phyloP scores from a whole-genome alignment of 257 asterid species.

The Solanum bulbocastanum region DNA sequence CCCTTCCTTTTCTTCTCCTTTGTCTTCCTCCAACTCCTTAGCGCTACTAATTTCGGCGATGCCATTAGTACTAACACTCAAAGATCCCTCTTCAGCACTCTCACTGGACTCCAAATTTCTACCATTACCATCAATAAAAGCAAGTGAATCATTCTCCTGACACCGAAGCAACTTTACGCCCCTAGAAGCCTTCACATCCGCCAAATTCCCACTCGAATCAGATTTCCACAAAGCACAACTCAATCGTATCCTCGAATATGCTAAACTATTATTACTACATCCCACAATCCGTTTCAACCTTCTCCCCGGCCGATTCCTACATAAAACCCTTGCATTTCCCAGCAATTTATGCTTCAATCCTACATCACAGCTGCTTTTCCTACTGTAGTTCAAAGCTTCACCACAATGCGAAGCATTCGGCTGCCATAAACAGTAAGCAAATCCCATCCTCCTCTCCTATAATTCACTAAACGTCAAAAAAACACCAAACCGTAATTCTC shows the following conservation, averaged over 20 bases:
- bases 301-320: background rate
- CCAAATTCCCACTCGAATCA: conserved; percentile 6
- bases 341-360: background rate
- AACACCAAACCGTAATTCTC: background rate
- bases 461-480: background rate
- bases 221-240: conserved; percentile 1
- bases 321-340: background rate
- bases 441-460: conserved; percentile 1
- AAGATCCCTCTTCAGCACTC: conserved; percentile 21
- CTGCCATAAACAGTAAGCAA: conserved; percentile 1
- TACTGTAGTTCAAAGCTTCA: background rate
- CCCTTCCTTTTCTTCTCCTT: conserved; percentile 29
- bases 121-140: conserved; percentile 51
- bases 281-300: background rate
- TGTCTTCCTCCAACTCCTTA: conserved; percentile 23
- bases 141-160: conserved; percentile 85
- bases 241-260: background rate
- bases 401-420: background rate
- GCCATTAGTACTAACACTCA: conserved; percentile 2
- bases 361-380: background rate
- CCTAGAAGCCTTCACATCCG: background rate
- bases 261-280: background rate
- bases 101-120: conserved; percentile 39
- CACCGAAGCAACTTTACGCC: conserved; percentile 26
- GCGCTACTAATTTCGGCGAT: conserved; percentile 27